Percentiles rank a stretch among this genome's conserved stretches.
Conservation (phyloP, 345 rosid species). For the Psidium friedrichsthalianum region DNA sequence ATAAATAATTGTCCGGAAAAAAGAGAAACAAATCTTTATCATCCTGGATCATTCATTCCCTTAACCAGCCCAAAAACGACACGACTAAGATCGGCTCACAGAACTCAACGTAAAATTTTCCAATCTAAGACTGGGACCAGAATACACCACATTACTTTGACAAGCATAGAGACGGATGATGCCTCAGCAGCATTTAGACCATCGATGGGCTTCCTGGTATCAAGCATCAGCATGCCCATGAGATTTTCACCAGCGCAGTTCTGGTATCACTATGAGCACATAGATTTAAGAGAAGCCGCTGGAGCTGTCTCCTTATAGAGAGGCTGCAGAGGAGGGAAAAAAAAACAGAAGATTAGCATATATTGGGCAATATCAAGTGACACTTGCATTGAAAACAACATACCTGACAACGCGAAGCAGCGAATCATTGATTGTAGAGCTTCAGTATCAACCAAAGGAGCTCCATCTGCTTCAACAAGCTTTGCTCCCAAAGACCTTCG, state of each 20-base stretch:
- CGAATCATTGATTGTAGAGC: slow-evolving; percentile 83
- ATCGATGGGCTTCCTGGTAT: slow-evolving; percentile 42
- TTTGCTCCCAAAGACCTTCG: slow-evolving; percentile 57
- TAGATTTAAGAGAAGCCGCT: slow-evolving; percentile 83
- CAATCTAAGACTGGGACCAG: slow-evolving; percentile 86
- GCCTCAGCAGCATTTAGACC: slow-evolving; percentile 42
- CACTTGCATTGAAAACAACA: neutral
- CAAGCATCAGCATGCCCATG: slow-evolving; percentile 85
- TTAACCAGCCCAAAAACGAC: neutral
- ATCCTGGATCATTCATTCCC: neutral
- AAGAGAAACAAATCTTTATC: neutral
- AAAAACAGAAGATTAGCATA: neutral
- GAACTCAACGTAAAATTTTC: slow-evolving; percentile 11
- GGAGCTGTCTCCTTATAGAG: slow-evolving; percentile 83
- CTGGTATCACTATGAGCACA: slow-evolving; percentile 90
- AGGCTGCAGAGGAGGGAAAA: slow-evolving; percentile 42
- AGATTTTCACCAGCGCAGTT: slow-evolving; percentile 60
- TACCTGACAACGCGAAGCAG: slow-evolving; percentile 95
- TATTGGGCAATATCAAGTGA: neutral
- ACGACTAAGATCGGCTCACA: neutral
- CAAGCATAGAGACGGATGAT: slow-evolving; percentile 82
- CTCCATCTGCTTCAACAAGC: slow-evolving; percentile 81
- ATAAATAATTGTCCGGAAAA: neutral
- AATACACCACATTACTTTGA: slow-evolving; percentile 84
- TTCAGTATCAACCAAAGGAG: slow-evolving; percentile 77